Base-by-base conservation (phyloP, 208 protist genomes). In the Trypanosoma grayi region DNA sequence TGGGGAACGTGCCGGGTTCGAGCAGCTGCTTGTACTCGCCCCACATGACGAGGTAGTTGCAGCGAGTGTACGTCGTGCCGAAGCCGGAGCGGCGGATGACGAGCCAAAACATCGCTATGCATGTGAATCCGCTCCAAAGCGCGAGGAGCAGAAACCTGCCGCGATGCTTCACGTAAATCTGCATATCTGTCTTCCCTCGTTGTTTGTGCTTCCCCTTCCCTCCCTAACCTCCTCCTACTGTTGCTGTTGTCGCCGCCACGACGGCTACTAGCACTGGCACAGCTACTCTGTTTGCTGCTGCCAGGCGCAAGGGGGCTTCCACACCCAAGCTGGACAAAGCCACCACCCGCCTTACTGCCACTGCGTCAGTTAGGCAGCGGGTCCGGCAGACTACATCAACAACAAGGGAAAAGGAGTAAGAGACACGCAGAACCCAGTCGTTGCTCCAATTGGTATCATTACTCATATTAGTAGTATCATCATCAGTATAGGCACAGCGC, bases 21-120 rank as follows among this genome's bases (percentile, higher is more conserved):
- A 94, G 73, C 25, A 85, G 50, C 66, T 92, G 84, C 50, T 81
- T 79, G 70, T 92, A 94, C 58, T 94, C 88, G 5, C 83, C 88
- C 77, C 85, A 79, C 83, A 88, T 87, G 14, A 84, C 81, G 16
- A 92, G 61, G 55, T 92, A 94, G 14, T 58, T 77, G 74, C 73
- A 83, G 27, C 85, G 81, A 54, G 75, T 88, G 62, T 90, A 94
- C 34, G 71, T 55, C 0, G 84, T 94, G 77, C 81, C 85, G 71
- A 94, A 94, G 45, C 88, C 88, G 18, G 77, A 75, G 63, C 84
- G 81, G 10, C 88, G 88, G 18, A 90, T 25, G 37, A 85, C 77
- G 0, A 93, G 68, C 87, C 87, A 93, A 36, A 85, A 84, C 77
- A 89, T 86, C 16, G 87, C 59, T 10, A 85, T 68, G 13, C 69